phyloP scores from a whole-genome alignment of 1,139 yeast species.

The Nakaseomyces uthaithaninus region DNA sequence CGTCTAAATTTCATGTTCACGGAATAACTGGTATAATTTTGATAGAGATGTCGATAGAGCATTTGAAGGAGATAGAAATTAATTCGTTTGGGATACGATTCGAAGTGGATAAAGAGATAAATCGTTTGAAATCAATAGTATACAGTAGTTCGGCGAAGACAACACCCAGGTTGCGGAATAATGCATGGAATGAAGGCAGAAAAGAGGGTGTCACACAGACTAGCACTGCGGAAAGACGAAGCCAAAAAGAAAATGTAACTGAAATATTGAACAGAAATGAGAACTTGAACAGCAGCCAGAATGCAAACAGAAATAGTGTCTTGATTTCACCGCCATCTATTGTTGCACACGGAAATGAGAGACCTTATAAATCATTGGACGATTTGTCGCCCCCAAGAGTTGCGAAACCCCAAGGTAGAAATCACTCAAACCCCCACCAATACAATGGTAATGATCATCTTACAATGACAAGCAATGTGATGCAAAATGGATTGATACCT shows the following conservation, averaged over 20 bases:
- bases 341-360: not conserved
- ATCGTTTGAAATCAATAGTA: constrained; percentile 38
- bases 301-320: constrained; percentile 1
- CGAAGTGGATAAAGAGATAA: constrained; percentile 83
- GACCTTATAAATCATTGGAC: constrained; percentile 39
- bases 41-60: constrained; percentile 74
- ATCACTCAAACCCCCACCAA: not conserved
- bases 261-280: not conserved
- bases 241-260: not conserved
- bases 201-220: no score
- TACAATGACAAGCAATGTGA: constrained; percentile 8
- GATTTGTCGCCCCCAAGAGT: constrained; percentile 23
- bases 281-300: no score
- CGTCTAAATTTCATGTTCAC: constrained; percentile 75
- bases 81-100: constrained; percentile 90
- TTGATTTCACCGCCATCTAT: constrained; percentile 2
- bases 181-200: not conserved
- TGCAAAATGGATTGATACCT: not conserved
- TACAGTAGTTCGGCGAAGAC: not conserved
- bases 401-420: not conserved
- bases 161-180: constrained; percentile 1
- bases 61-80: constrained; percentile 84
- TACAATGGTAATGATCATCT: not conserved
- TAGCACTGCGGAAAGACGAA: not conserved
- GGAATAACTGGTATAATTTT: constrained; percentile 81